Base-by-base conservation (phyloP, 305 asterid species). In the Fraxinus angustifolia region DNA sequence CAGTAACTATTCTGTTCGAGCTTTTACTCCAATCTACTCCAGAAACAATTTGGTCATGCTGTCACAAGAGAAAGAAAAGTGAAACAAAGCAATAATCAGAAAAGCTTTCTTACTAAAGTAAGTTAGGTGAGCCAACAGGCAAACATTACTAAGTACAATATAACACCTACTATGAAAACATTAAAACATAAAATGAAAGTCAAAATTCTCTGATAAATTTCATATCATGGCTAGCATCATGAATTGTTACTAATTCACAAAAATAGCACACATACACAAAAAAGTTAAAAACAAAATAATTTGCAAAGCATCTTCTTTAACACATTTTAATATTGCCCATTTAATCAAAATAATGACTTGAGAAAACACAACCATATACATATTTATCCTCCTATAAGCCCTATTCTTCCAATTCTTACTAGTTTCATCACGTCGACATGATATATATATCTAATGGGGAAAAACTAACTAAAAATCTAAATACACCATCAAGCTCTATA, bases 1-100 rank as follows among this genome's bases (percentile, higher is more conserved):
- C 99, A 56, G 99, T 90, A 56, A 96, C 98, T 81, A 96, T 92
- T 88, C 88, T 89, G 92, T 94, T 93, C 12, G 98, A 90, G 73
- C 85, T 89, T 79, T 80, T 80, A 80, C 99, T 84, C 99, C 99
- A 96, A 88, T 96, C 99, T 60, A 96, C 86, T 80, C 97, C 99
- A 11, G 98, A 94, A 86, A 96, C 93, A 90, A 96, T 91, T 90
- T 96, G 99, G 88, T 96, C 99, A 87, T 96, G 99, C 99, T 96
- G 96, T 85, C 82, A 83, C 83, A 87, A 77, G 65, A 78, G 82
- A 68, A 76, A 79, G 75, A 77, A 79, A 67, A 73, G 65, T 73
- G 75, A 87, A 85, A 70, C 78, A 82, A 81, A 74, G 30, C 76
- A 34, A 19, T 78, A n/a, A 77, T 71, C 23, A 84, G 83, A 5